These are phyloP conservation scores for Rhazya stricta DNA, from an alignment of 257 asterid species.

Conservation along the genomic window DNA sequence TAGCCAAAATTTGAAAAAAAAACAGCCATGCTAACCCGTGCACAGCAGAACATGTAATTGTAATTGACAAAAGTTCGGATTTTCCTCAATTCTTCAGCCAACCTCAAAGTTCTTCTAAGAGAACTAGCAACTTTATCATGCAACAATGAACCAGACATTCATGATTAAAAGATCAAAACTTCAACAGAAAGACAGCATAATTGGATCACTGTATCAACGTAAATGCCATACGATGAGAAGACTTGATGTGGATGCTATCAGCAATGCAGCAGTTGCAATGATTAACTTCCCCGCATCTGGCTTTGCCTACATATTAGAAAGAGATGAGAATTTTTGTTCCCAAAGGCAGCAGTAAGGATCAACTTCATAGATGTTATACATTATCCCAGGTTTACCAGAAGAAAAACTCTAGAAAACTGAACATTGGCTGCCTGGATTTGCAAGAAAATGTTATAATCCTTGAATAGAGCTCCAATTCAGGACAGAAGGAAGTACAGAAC, in stretches of 20 bases:
- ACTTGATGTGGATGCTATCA: constrained; percentile 44
- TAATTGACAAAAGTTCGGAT: neutral
- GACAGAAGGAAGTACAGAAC: neutral
- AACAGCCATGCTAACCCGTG: too few relatives aligned
- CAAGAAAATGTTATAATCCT: constrained; percentile 7
- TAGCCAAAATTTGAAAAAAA: neutral
- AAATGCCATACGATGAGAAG: constrained; percentile 29
- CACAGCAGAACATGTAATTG: neutral
- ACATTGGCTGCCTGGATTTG: constrained; percentile 44
- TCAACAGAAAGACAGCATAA: neutral
- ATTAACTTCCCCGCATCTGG: constrained; percentile 45
- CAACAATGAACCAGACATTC: neutral
- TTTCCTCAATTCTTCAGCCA: neutral
- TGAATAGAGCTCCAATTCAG: neutral
- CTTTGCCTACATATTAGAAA: constrained; percentile 32
- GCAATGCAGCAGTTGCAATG: constrained; percentile 40
- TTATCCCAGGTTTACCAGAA: constrained; percentile 28
- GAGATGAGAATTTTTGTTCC: neutral
- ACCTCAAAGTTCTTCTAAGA: neutral
- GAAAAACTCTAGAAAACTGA: constrained; percentile 39
- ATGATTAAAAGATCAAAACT: neutral
- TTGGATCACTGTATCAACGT: neutral
- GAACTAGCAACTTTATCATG: neutral
- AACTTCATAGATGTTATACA: neutral
- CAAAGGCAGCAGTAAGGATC: neutral